phyloP scores from a whole-genome alignment of 768 basidiomycete genomes.

The Rhizopogon sp. region DNA sequence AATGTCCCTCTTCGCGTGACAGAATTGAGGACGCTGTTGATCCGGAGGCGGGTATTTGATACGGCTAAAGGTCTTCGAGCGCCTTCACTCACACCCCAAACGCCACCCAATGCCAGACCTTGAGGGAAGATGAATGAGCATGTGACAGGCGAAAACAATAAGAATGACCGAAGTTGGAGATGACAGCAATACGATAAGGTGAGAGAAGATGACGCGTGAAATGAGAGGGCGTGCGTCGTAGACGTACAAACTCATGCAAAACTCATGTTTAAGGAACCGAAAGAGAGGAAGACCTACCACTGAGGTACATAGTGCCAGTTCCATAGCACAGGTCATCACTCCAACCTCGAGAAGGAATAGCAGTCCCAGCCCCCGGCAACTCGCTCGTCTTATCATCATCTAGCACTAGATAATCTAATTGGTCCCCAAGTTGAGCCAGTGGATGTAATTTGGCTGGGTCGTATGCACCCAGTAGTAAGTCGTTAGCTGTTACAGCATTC shows the following conservation, averaged over 20 bases:
- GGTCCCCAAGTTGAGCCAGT: conserved; percentile 85
- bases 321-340: conserved; percentile 99
- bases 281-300: conserved; percentile 74
- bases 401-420: conserved; percentile 91
- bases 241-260: conserved; percentile 43
- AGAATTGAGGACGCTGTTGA: conserved; percentile 96
- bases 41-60: conserved; percentile 80
- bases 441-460: conserved; percentile 94
- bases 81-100: conserved; percentile 96
- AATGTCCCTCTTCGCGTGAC: conserved; percentile 96
- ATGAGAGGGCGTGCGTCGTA: conserved; percentile 44
- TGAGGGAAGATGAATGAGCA: conserved; percentile 55
- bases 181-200: conserved; percentile 62
- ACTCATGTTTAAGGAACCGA: conserved; percentile 42
- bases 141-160: conserved; percentile 84
- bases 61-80: conserved; percentile 82
- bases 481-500: conserved; percentile 72
- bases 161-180: conserved; percentile 56
- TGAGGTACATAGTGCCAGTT: conserved; percentile 97
- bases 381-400: conserved; percentile 95
- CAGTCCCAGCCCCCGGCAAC: conserved; percentile 84
- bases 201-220: conserved; percentile 44
- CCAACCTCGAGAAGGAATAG: conserved; percentile 95
- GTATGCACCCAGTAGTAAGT: conserved; percentile 82
- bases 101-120: conserved; percentile 94